phyloP scores from a whole-genome alignment of 306 rosid genomes.

The Phaseolus lunatus region DNA sequence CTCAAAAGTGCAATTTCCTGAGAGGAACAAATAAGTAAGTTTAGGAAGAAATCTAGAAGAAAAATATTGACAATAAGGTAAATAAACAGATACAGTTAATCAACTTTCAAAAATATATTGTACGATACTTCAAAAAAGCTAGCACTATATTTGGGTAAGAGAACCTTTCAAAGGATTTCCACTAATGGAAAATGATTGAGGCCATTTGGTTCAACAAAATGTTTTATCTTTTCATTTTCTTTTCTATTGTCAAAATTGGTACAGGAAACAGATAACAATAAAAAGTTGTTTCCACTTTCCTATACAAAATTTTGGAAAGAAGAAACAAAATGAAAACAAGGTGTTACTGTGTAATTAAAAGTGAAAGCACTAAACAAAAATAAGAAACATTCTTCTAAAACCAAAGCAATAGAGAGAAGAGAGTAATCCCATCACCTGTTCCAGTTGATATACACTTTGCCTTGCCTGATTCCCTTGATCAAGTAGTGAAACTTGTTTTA shows the following conservation, averaged over 20 bases:
- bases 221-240: background rate
- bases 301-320: background rate
- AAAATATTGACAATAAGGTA: constrained; percentile 14
- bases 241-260: background rate
- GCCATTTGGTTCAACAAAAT: background rate
- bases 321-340: background rate
- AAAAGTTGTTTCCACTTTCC: background rate
- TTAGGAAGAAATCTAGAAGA: constrained; percentile 32
- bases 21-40: constrained; percentile 18
- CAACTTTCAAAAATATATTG: background rate
- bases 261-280: background rate
- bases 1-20: constrained; percentile 90
- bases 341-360: background rate
- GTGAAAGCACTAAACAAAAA: background rate
- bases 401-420: constrained; percentile 38
- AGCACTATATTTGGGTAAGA: background rate
- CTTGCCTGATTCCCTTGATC: constrained; percentile 79
- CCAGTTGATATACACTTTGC: constrained; percentile 80
- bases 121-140: constrained; percentile 1
- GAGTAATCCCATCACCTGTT: constrained; percentile 64
- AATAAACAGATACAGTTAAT: background rate
- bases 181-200: background rate
- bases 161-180: constrained; percentile 2
- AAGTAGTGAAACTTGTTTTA: constrained; percentile 90
- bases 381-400: background rate